Percentiles rank a stretch among this genome's conserved stretches.
phyloP scores from a whole-genome alignment of 2,329 filamentous ascomycete genomes.

The Aureobasidium leucospermi region DNA sequence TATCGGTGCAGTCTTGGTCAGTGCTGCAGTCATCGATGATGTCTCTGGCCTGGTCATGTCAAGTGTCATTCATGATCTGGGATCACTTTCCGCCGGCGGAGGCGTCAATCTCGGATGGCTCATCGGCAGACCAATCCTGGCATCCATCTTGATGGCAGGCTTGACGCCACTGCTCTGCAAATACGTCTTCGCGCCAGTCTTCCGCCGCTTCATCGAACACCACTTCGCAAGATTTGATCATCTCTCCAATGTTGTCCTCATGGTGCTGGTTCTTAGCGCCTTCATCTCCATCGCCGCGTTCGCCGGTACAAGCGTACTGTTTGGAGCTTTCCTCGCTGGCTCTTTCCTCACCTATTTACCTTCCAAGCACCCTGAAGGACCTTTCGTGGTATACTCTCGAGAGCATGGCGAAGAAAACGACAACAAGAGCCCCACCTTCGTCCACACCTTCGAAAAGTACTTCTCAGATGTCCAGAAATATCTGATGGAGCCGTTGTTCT shows the following conservation, averaged over 20 bases:
- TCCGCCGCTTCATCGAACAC: slow-evolving; percentile 19
- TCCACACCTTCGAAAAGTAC: slow-evolving; percentile 30
- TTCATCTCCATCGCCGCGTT: slow-evolving; percentile 26
- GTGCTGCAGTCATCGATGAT: slow-evolving; percentile 42
- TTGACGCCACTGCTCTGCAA: slow-evolving; percentile 21
- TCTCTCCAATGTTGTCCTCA: slow-evolving; percentile 23
- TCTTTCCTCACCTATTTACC: slow-evolving; percentile 25
- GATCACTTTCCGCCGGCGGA: slow-evolving; percentile 16
- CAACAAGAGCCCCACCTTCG: slow-evolving; percentile 25
- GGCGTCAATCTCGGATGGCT: slow-evolving; percentile 20
- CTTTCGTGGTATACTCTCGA: slow-evolving; percentile 23
- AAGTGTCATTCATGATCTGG: slow-evolving; percentile 24
- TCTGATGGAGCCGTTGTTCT: slow-evolving; percentile 26
- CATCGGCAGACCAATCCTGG: slow-evolving; percentile 25
- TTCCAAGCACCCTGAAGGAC: slow-evolving; percentile 20
- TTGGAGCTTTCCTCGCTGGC: slow-evolving; percentile 27
- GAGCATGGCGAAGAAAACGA: slow-evolving; percentile 24
- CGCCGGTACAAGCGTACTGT: slow-evolving; percentile 26
- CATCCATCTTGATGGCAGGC: slow-evolving; percentile 19
- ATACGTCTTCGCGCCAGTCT: slow-evolving; percentile 31
- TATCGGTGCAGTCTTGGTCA: slow-evolving; percentile 39
- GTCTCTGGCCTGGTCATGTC: slow-evolving; percentile 40
- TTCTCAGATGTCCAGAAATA: slow-evolving; percentile 41
- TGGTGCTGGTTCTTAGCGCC: slow-evolving; percentile 24
- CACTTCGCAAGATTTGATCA: slow-evolving; percentile 22